These are phyloP conservation scores for Discostella stelligeroides DNA, from an alignment of 108 stramenopile species.

Conservation along the genomic window DNA sequence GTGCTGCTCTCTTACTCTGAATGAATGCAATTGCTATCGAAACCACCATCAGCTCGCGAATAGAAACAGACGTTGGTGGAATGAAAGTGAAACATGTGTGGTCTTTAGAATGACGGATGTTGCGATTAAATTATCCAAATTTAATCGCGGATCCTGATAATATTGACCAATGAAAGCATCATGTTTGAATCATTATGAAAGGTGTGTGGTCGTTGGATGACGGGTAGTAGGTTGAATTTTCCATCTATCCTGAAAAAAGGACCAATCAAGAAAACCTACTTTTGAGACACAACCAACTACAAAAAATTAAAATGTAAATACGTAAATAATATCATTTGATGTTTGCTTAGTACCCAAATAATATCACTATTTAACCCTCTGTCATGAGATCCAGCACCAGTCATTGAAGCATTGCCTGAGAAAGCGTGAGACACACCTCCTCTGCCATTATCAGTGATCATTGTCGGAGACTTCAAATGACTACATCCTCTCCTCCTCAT, in stretches of 20 bases:
- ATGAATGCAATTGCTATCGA: background rate
- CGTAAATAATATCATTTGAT: background rate
- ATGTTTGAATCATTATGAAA: background rate
- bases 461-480: too few species aligned
- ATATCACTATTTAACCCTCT: too few species aligned
- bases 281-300: background rate
- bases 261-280: background rate
- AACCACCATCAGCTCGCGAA: conserved; percentile 35
- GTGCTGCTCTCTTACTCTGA: background rate
- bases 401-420: too few species aligned
- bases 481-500: too few species aligned
- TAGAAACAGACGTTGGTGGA: conserved; percentile 24
- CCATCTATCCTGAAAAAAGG: too few species aligned
- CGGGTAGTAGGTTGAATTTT: background rate
- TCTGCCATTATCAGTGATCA: too few species aligned
- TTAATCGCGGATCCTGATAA: conserved; percentile 38
- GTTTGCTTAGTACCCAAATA: too few species aligned
- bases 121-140: conserved; percentile 16
- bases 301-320: too few species aligned
- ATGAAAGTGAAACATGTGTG: background rate
- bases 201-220: background rate
- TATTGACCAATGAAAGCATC: conserved; percentile 9
- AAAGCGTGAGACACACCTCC: too few species aligned
- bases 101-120: conserved; percentile 44
- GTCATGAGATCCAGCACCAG: too few species aligned